Base-by-base conservation (phyloP, 192 early-diverging fungal genomes). In the Cladochytrium replicatum region DNA sequence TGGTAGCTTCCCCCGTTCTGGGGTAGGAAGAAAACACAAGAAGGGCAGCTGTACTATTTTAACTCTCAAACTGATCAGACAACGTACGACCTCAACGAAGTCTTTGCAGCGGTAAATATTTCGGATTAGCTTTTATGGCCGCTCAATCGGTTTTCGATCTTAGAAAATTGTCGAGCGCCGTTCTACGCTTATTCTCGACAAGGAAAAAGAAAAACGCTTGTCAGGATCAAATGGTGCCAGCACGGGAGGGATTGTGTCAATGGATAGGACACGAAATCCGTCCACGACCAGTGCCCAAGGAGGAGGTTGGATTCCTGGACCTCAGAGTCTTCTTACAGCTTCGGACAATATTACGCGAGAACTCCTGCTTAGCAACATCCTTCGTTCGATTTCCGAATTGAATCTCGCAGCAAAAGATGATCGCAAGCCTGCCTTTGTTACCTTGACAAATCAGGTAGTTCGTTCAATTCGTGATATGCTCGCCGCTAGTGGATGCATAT, bases 401-500 rank as follows among this genome's bases (percentile, higher is more conserved):
- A 68, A 72, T 44, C 51, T 60, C 41, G 50, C 65, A 6, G 66
- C 66, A 6, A 64, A 64, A 25, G 37, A 48, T 19, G 58, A 68
- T 47, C 29, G 61, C 68, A 54, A 81, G 74, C 48, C 58, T 61
- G 56, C 69, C 23, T 88, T 74, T 56, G 47, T 82, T 13, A 34
- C 48, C 1, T 71, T 77, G 54, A 63, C 84, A 23, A 59, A 69
- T 25, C 50, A 63, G 39, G 66, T 93, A 3, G 81, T 95, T 4
- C 69, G 81, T 21, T 77, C 85, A 28, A 83, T 97, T 45, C 78
- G 91, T 21, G 77, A 80, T 6, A 86, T 95, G 74, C 70, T 97
- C 22, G 81, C 82, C 30, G 73, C 85, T 15, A 91, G 86, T 4
- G 84, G 80, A 26, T 75, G 82, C 0, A 69, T 83, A 0, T 78